These are phyloP conservation scores for Phytophthora nicotianae DNA, from an alignment of 352 stramenopile genomes.

Conservation along the genomic window DNA sequence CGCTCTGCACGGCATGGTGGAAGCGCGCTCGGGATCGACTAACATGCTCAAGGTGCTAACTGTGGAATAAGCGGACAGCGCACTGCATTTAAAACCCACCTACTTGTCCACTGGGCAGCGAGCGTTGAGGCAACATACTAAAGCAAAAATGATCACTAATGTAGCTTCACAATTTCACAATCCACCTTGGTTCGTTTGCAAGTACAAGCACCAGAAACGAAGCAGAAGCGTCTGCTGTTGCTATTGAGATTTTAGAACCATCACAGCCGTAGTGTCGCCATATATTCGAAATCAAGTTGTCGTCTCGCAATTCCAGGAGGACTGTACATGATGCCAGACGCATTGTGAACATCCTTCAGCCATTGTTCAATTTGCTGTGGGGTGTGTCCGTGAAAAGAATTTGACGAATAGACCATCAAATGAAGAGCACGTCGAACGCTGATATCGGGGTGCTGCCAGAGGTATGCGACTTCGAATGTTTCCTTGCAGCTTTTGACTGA, in stretches of 20 bases:
- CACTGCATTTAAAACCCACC: neutral
- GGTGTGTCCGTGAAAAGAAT: neutral
- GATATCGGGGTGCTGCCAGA: neutral
- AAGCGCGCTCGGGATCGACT: conserved; percentile 87
- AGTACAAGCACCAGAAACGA: conserved; percentile 3
- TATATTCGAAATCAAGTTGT: conserved; percentile 26
- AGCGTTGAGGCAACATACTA: conserved; percentile 18
- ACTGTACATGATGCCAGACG: conserved; percentile 17
- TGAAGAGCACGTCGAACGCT: conserved; percentile 5
- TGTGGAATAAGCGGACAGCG: conserved; percentile 57
- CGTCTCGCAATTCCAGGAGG: conserved; percentile 3
- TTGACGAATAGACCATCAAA: conserved; percentile 15
- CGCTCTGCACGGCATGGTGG: conserved; percentile 89
- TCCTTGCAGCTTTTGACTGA: neutral
- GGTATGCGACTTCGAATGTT: neutral
- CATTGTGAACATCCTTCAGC: conserved; percentile 1
- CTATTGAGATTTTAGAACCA: neutral
- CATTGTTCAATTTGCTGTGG: conserved; percentile 14
- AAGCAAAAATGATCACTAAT: conserved; percentile 12
- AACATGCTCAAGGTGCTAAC: conserved; percentile 94
- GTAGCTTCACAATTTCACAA: conserved; percentile 15
- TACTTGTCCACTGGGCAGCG: conserved; percentile 16
- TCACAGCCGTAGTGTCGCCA: neutral
- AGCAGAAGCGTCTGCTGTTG: neutral
- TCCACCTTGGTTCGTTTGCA: conserved; percentile 1